Evolutionary conservation across 495 filamentous ascomycete genomes (phyloP).

Genomic region (Neurospora sp.): DNA sequence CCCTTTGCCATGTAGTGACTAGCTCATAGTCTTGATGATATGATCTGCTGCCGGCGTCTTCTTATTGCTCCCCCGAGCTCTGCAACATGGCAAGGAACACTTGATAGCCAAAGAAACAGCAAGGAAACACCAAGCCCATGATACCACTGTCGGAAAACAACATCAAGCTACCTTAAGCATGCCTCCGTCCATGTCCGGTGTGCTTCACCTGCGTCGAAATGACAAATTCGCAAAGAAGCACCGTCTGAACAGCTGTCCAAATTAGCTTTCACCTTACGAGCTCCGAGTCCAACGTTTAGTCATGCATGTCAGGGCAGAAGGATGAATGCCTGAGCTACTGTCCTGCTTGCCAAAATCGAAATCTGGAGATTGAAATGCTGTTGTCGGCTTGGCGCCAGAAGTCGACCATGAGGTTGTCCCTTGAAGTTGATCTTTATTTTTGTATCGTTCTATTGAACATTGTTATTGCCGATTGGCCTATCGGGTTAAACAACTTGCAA

Average conservation of each 20-base stretch:
- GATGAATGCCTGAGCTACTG: background rate
- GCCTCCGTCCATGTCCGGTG: background rate
- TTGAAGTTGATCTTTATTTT: background rate
- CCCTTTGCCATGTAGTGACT: background rate
- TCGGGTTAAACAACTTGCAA: slow-evolving; percentile 9
- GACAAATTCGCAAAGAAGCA: background rate
- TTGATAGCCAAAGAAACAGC: too few relatives aligned
- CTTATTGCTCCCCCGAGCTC: background rate
- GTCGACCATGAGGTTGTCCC: background rate
- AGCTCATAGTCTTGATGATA: background rate
- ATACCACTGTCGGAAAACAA: background rate
- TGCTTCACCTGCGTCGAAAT: background rate
- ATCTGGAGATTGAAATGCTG: background rate
- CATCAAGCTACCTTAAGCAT: too few relatives aligned
- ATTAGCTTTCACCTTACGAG: background rate
- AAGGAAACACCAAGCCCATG: background rate
- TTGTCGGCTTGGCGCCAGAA: background rate
- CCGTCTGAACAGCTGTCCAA: background rate
- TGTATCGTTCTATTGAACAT: background rate
- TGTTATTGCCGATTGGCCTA: slow-evolving; percentile 6
- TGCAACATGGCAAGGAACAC: background rate
- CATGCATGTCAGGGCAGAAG: background rate
- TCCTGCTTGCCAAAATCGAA: background rate
- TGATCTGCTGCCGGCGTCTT: background rate
- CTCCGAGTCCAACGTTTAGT: background rate